A percentile compares a stretch with the other conserved stretches of the same genome.
Evolutionary conservation across 2,329 filamentous ascomycete species (phyloP).

Genomic region (Stromatinia cepivora): DNA sequence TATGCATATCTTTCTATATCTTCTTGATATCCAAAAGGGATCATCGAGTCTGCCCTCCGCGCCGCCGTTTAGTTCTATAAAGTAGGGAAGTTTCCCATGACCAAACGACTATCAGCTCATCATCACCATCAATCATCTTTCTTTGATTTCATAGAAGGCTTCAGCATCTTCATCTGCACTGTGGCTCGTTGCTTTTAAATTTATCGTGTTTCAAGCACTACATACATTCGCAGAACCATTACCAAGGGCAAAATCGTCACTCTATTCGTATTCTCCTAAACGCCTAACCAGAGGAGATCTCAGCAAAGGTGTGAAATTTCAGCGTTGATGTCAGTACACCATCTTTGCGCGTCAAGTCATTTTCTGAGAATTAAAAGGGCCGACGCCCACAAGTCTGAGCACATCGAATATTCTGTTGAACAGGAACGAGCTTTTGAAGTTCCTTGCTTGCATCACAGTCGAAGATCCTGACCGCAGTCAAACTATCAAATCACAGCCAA

Average conservation of each 20-base stretch:
- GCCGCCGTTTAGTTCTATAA: conserved; percentile 20
- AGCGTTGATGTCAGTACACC: conserved; percentile 35
- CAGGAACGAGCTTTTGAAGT: conserved; percentile 26
- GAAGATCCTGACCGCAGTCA: conserved; percentile 34
- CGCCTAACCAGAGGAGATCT: background rate
- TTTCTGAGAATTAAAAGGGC: conserved; percentile 32
- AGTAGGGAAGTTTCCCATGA: conserved; percentile 11
- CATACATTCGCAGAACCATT: background rate
- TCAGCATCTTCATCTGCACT: background rate
- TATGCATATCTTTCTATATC: conserved; percentile 29
- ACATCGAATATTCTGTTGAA: conserved; percentile 23
- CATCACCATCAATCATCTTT: conserved; percentile 11
- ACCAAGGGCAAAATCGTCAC: background rate
- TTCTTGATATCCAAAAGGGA: background rate
- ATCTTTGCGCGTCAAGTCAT: background rate
- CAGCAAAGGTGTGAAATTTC: conserved; percentile 15
- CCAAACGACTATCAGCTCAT: conserved; percentile 10
- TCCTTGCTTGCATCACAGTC: conserved; percentile 34
- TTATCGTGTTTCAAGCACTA: background rate
- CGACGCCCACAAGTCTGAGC: conserved; percentile 31
- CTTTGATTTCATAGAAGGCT: background rate
- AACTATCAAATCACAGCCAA: conserved; percentile 24
- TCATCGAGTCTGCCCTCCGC: background rate
- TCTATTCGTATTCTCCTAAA: background rate
- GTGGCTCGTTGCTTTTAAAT: background rate